These are phyloP conservation scores for Echeveria elegans DNA, from an alignment of 164 flowering plant genomes.

Conservation along the genomic window DNA sequence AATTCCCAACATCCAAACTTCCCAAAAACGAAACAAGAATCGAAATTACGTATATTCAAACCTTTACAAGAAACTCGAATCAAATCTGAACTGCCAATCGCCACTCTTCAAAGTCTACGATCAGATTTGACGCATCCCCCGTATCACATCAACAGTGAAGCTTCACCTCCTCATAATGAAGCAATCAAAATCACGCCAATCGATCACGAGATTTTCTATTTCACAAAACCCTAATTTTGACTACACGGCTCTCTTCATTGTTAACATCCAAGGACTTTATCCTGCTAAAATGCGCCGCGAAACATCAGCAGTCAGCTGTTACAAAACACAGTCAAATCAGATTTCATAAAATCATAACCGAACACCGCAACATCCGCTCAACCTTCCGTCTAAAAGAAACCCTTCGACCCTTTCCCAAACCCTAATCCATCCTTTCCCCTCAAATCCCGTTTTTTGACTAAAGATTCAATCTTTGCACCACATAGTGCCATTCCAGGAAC, in stretches of 20 bases:
- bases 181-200: not conserved
- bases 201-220: slow-evolving; percentile 1
- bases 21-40: not conserved
- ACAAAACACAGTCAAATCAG: not conserved
- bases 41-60: not conserved
- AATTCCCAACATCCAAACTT: too few relatives aligned
- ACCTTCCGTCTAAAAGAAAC: slow-evolving; percentile 11
- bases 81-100: not conserved
- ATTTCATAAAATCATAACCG: not conserved
- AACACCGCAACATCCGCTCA: slow-evolving; percentile 11
- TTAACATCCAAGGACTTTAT: too few relatives aligned
- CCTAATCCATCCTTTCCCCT: not conserved
- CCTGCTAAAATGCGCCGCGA: slow-evolving; percentile 6
- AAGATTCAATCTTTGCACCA: not conserved
- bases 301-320: slow-evolving; percentile 1
- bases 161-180: not conserved
- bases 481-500: not conserved
- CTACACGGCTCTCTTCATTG: not conserved
- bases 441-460: not conserved
- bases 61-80: not conserved
- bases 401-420: not conserved
- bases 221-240: not conserved
- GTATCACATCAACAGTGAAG: not conserved
- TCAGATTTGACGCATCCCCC: not conserved
- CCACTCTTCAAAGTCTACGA: not conserved